Percentiles rank a stretch among this genome's conserved stretches.
phyloP scores from a whole-genome alignment of 805 yeast genomes.

The Candida xiaguanensis region DNA sequence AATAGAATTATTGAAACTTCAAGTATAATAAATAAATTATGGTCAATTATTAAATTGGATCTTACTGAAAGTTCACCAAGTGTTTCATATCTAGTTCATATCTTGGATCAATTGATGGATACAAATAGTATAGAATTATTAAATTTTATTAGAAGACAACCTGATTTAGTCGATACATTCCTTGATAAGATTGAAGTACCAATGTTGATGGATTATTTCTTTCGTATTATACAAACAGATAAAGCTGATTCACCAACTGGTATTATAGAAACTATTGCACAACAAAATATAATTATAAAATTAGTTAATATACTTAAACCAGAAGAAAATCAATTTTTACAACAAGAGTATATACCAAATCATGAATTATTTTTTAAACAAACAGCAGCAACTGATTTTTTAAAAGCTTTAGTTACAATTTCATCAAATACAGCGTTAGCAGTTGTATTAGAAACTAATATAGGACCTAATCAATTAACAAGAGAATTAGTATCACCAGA shows the following conservation, averaged over 20 bases:
- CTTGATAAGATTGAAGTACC: constrained; percentile 88
- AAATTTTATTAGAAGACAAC: constrained; percentile 66
- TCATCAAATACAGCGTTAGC: constrained; percentile 75
- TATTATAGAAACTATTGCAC: constrained; percentile 68
- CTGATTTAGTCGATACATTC: constrained; percentile 72
- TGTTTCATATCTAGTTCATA: constrained; percentile 46
- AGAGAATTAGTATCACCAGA: constrained; percentile 81
- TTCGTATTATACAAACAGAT: constrained; percentile 89
- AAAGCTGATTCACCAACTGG: constrained; percentile 88
- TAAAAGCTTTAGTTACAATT: constrained; percentile 89
- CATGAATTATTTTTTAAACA: constrained; percentile 52
- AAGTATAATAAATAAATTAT: constrained; percentile 34
- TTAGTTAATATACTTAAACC: constrained; percentile 71
- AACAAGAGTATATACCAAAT: constrained; percentile 20
- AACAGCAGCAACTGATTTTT: constrained; percentile 91
- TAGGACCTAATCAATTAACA: constrained; percentile 94
- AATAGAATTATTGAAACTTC: constrained; percentile 43
- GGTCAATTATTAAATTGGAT: constrained; percentile 35
- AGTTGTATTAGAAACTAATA: constrained; percentile 82
- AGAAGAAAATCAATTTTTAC: constrained; percentile 50
- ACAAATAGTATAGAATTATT: constrained; percentile 55
- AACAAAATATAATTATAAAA: constrained; percentile 69
- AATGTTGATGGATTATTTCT: constrained; percentile 86
- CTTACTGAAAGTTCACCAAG: constrained; percentile 36
- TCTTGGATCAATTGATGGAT: constrained; percentile 83